Base-by-base conservation (phyloP, 2,329 filamentous ascomycete species). In the Epichloe baconii region DNA sequence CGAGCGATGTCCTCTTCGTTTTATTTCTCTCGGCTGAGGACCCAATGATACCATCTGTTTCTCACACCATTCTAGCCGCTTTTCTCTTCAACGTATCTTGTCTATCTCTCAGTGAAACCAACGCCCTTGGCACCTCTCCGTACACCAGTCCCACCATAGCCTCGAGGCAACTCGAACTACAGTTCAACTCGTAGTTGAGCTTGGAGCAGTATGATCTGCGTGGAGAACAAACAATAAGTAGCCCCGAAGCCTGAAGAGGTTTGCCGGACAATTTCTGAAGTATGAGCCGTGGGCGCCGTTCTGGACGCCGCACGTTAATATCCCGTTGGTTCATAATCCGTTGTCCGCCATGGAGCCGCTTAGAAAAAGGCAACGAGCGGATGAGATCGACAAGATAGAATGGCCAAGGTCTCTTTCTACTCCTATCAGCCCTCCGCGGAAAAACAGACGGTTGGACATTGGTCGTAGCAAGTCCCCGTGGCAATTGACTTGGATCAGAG, bases 401-500 rank as follows among this genome's bases (percentile, higher is more conserved):
- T 14, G 35, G 11, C 48, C 47, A 47, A 45, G 36, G 6, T 69
- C 68, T 15, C 57, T 71, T 0, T 60, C 60, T 17, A 58, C 64
- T 6, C 66, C 71, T 7, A 71, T 78, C 48, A 78, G 74, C 47
- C 76, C 76, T 31, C 73, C 74, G 1, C 60, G 44, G 42, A 72
- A 66, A 55, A 68, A 57, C 52, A 60, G 54, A 19, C 57, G 58
- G 7, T 52, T 50, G 1, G 19, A 47, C 6, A 6, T 55, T 17
- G 26, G 54, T 34, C 31, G 61, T 1, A 59, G 80, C 23, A 62
- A 67, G 2, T 90, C 86, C 1, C 87, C 87, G 0, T 78, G 90
- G 57, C 80, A 81, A 52, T 76, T 93, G 14, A 90, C 85, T 0
- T 75, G 73, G 53, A 83, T 93, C 50, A 72, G 71, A 31, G 83